Evolutionary conservation across 495 filamentous ascomycete genomes (phyloP), one percentile per base, ranked within the genome.

Genomic region (Tuber umbilicatum): DNA sequence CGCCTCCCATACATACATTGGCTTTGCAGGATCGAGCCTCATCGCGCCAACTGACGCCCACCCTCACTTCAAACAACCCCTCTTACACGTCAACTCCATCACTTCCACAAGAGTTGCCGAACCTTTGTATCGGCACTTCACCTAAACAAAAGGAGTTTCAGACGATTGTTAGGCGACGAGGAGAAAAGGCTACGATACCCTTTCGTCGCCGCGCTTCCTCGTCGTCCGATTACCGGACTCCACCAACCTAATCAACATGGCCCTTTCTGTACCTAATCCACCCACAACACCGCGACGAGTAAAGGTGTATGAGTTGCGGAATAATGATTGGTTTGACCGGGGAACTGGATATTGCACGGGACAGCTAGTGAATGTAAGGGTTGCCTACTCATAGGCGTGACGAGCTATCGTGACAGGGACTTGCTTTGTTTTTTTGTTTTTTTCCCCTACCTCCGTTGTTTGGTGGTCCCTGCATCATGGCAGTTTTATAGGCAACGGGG

Each of bases 241-340:
- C 45, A 68, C 73, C 74, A 50, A 70, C 70, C 68, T 75, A 70
- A 73, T 43, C 67, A 73, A 67, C 70, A 97, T 97, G 94, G 94
- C 94, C 88, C 90, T 94, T 87, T 89, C 91, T 81, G 89, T 93
- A 86, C 89, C 89, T 86, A 88, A 89, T 87, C 90, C 91, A 84
- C 88, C 91, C 81, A 85, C 90, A 82, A 90, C 91, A 85, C 93
- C 91, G 88, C 97, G 94, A 87, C 91, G 95, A 87, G 95, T 99
- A 80, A 99, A 99, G 87, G 95, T 99, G 80, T 99, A 99, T 84
- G 95, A 99, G 86, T 88, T 99, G 77, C 92, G 91, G 81, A 93
- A 97, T 85, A 97, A 95, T 87, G 96, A 99, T 88, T 99, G 95
- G 95, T 97, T 94, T 83, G 95, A 99, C 85, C 87, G 96, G 75